Conservation (phyloP, 805 yeast genomes). For the Lipomyces yamanashiensis region DNA sequence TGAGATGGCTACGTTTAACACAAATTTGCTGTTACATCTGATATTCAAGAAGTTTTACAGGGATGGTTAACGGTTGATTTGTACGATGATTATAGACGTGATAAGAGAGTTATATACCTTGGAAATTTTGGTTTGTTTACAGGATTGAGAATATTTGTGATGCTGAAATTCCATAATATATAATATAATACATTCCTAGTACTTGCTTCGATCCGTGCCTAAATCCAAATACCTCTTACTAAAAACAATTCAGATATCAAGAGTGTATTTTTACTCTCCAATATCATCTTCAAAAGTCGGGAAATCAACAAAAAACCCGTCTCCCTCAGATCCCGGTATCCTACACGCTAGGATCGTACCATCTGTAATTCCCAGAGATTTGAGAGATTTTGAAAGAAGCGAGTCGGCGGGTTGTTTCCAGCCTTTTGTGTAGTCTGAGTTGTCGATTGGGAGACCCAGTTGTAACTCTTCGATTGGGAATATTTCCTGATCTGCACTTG, state of each 20-base stretch:
- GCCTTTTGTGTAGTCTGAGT: constrained; percentile 26
- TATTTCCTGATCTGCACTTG: not conserved
- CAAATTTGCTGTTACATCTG: constrained; percentile 68
- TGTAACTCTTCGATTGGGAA: constrained; percentile 11
- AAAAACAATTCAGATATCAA: not conserved
- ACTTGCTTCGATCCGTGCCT: not conserved
- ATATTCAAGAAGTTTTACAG: constrained; percentile 65
- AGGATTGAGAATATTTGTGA: no score
- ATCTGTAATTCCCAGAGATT: constrained; percentile 26
- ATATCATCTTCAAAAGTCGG: constrained; percentile 30
- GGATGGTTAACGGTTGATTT: constrained; percentile 23
- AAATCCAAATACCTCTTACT: not conserved
- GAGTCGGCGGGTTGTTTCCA: constrained; percentile 17
- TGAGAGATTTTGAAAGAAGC: not conserved
- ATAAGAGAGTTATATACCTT: no score
- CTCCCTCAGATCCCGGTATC: constrained; percentile 4
- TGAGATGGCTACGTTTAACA: constrained; percentile 69
- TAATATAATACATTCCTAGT: no score
- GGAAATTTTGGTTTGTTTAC: no score
- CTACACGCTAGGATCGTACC: constrained; percentile 24
- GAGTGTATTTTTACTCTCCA: not conserved
- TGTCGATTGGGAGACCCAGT: constrained; percentile 28
- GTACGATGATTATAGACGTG: not conserved
- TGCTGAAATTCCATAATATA: no score
- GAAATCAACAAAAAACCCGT: constrained; percentile 15